These are phyloP conservation scores for Penicillium argentinense DNA, from an alignment of 495 filamentous ascomycete genomes.

Conservation along the genomic window DNA sequence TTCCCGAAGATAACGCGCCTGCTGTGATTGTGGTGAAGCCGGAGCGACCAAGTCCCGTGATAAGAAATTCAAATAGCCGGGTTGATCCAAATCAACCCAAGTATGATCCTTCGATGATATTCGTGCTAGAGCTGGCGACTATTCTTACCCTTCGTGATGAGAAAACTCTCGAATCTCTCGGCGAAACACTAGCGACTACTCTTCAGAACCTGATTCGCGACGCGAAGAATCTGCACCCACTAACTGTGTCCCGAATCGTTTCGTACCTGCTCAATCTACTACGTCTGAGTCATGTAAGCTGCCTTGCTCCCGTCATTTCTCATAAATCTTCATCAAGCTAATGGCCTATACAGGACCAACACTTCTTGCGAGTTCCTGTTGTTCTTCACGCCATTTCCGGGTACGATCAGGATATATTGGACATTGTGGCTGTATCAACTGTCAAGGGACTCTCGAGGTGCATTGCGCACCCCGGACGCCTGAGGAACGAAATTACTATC, in stretches of 20 bases:
- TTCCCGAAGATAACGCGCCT: constrained; percentile 81
- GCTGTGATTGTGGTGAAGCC: constrained; percentile 85
- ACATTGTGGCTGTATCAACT: constrained; percentile 70
- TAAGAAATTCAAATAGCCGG: constrained; percentile 43
- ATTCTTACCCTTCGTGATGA: constrained; percentile 77
- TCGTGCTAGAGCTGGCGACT: constrained; percentile 85
- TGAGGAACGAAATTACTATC: constrained; percentile 89
- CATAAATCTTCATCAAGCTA: too few relatives aligned
- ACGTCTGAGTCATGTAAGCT: constrained; percentile 79
- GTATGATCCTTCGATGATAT: constrained; percentile 89
- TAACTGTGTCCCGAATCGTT: constrained; percentile 76
- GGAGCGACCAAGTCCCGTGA: constrained; percentile 61
- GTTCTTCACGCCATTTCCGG: constrained; percentile 88
- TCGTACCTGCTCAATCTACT: constrained; percentile 86
- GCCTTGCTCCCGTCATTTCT: constrained; percentile 4
- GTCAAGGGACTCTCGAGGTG: constrained; percentile 79
- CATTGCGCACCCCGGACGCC: constrained; percentile 67
- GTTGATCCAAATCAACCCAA: constrained; percentile 54
- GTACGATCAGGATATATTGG: constrained; percentile 73
- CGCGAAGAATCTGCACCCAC: constrained; percentile 70
- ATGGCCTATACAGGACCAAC: constrained; percentile 68
- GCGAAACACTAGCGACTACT: constrained; percentile 74
- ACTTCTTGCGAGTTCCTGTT: constrained; percentile 89
- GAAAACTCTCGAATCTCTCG: constrained; percentile 66
- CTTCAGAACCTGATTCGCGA: constrained; percentile 81